Evolutionary conservation across 495 filamentous ascomycete species (phyloP).

Genomic region (Cenococcum geophilum): DNA sequence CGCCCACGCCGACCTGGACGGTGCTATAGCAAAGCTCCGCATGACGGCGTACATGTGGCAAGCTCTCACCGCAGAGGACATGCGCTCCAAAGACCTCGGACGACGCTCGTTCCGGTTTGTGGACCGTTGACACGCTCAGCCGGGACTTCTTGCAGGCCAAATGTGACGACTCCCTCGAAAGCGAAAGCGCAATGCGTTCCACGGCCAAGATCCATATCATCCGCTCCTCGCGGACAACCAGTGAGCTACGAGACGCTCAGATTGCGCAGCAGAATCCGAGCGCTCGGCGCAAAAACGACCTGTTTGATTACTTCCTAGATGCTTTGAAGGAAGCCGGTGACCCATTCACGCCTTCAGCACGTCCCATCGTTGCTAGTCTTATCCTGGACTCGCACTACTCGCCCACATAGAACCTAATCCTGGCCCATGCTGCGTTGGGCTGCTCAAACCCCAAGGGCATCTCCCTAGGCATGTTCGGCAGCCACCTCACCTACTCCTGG

Average conservation of each 20-base stretch:
- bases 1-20: conserved; percentile 40
- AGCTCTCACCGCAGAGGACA: conserved; percentile 46
- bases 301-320: conserved; percentile 41
- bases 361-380: conserved; percentile 44
- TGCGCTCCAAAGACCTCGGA: conserved; percentile 44
- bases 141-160: conserved; percentile 22
- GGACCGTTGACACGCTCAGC: conserved; percentile 40
- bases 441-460: conserved; percentile 40
- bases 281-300: conserved; percentile 32
- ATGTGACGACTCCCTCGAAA: conserved; percentile 13
- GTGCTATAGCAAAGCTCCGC: conserved; percentile 46
- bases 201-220: conserved; percentile 47
- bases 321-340: conserved; percentile 40
- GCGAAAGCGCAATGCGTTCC: conserved; percentile 33
- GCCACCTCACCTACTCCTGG: conserved; percentile 45
- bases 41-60: conserved; percentile 51
- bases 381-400: conserved; percentile 44
- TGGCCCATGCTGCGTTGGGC: conserved; percentile 44
- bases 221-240: conserved; percentile 41
- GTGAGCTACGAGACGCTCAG: conserved; percentile 36
- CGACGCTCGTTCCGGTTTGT: conserved; percentile 48
- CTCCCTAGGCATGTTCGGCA: conserved; percentile 46
- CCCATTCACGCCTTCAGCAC: conserved; percentile 33
- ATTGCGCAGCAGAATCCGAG: conserved; percentile 38
- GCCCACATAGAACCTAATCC: conserved; percentile 35